Evolutionary conservation across 495 filamentous ascomycete species (phyloP).

Genomic region (Articulospora tetracladia): DNA sequence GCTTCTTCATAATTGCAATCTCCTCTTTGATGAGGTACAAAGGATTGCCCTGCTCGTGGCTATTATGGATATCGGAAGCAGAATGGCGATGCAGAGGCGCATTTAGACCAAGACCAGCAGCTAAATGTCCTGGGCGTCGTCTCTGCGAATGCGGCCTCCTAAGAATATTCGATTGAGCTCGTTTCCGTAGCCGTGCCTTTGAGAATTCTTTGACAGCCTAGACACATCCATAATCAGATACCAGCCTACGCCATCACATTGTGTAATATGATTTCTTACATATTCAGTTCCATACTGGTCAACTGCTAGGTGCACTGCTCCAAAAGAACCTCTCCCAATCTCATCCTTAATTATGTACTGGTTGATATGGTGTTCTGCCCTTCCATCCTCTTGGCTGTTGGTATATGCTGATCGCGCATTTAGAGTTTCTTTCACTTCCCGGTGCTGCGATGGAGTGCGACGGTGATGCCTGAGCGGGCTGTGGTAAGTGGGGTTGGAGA

Average conservation of each 20-base stretch:
- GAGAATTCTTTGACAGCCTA: constrained; percentile 98
- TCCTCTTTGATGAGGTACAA: constrained; percentile 91
- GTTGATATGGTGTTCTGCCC: constrained; percentile 74
- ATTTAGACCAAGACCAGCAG: constrained; percentile 26
- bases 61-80: constrained; percentile 39
- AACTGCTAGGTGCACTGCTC: constrained; percentile 85
- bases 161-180: constrained; percentile 87
- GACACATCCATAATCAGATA: neutral
- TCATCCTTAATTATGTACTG: constrained; percentile 94
- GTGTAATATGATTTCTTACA: constrained; percentile 48
- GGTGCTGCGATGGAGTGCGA: constrained; percentile 65
- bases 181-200: constrained; percentile 86
- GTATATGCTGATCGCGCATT: constrained; percentile 85
- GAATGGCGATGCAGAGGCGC: constrained; percentile 25
- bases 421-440: constrained; percentile 85
- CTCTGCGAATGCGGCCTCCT: constrained; percentile 57
- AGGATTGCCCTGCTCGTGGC: constrained; percentile 66
- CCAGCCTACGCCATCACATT: neutral
- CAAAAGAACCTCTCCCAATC: constrained; percentile 93
- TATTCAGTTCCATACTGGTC: constrained; percentile 93
- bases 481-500: constrained; percentile 44
- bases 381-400: constrained; percentile 79
- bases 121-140: constrained; percentile 42
- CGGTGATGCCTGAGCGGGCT: constrained; percentile 74
- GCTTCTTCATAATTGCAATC: constrained; percentile 98